A percentile compares a stretch with the other conserved stretches of the same genome.
These are phyloP conservation scores for Phytophthora hybrid DNA, from an alignment of 352 stramenopile genomes.

Conservation along the genomic window DNA sequence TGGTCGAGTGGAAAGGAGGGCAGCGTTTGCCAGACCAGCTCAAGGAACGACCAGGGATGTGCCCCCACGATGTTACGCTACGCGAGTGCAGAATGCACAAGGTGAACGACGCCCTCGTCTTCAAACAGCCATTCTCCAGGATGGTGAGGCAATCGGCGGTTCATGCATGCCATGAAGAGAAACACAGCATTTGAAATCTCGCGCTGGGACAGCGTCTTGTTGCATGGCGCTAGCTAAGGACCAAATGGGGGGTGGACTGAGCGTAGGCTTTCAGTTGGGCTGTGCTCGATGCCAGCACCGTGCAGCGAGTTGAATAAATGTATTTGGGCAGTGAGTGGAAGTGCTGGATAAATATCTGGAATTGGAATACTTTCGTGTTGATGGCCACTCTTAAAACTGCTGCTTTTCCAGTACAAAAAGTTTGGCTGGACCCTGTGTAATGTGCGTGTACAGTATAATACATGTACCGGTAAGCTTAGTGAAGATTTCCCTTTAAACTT, in stretches of 20 bases:
- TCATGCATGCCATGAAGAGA: background rate
- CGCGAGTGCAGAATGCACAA: slow-evolving; percentile 9
- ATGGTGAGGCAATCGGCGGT: slow-evolving; percentile 17
- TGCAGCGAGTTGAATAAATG: slow-evolving; percentile 3
- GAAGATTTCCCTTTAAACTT: no score
- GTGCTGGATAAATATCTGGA: no score
- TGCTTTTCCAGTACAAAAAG: no score
- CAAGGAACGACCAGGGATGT: slow-evolving; percentile 35
- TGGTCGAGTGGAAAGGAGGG: slow-evolving; percentile 26
- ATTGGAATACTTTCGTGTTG: no score
- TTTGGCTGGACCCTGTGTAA: no score
- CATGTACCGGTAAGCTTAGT: no score
- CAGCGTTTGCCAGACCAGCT: slow-evolving; percentile 17
- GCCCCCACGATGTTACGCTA: slow-evolving; percentile 31
- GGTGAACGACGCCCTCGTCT: background rate
- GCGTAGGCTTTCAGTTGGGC: slow-evolving; percentile 17
- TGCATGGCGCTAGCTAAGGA: slow-evolving; percentile 24
- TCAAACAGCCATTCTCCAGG: background rate
- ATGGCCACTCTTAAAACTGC: no score
- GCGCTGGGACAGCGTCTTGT: slow-evolving; percentile 21
- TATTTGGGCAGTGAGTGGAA: no score
- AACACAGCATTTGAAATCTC: slow-evolving; percentile 12
- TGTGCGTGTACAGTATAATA: no score
- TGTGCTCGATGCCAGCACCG: slow-evolving; percentile 6
- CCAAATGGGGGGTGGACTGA: slow-evolving; percentile 34